Conservation (phyloP, 225 moss, liverwort and hornwort genomes). For the Polytrichum commune region DNA sequence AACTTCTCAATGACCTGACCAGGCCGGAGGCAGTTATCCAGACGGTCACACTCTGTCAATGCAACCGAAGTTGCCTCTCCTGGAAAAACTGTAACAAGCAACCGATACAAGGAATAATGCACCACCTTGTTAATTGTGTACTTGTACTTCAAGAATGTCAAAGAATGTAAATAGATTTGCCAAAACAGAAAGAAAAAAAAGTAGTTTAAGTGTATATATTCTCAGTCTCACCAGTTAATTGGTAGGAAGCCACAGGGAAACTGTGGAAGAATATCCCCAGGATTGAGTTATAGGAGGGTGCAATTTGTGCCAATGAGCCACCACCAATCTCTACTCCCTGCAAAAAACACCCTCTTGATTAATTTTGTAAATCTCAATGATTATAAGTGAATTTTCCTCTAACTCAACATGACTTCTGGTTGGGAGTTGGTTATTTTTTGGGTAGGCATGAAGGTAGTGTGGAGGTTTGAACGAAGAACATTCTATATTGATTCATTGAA, state of each 20-base stretch:
- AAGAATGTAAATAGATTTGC: no score
- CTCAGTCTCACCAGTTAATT: constrained; percentile 30
- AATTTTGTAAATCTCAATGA: no score
- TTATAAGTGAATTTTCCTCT: no score
- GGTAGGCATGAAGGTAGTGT: no score
- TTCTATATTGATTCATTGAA: no score
- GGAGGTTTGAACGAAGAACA: no score
- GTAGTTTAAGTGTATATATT: not conserved
- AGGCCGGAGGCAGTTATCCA: constrained; percentile 49
- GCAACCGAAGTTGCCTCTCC: constrained; percentile 46
- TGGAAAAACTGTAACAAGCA: constrained; percentile 29
- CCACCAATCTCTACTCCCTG: constrained; percentile 40
- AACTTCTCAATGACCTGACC: constrained; percentile 49
- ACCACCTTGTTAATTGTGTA: not conserved
- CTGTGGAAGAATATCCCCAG: constrained; percentile 49
- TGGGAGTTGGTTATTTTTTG: no score
- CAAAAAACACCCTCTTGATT: not conserved
- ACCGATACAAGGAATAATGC: not conserved
- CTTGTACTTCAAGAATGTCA: not conserved
- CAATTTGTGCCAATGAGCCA: constrained; percentile 38
- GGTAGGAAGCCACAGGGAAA: constrained; percentile 44
- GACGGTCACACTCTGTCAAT: constrained; percentile 46
- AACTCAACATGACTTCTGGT: no score
- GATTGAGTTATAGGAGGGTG: constrained; percentile 33
- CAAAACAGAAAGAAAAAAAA: no score